A percentile compares a stretch with the other conserved stretches of the same genome.
Conservation (phyloP, 2,329 filamentous ascomycete species). For the Epichloe hybrida region DNA sequence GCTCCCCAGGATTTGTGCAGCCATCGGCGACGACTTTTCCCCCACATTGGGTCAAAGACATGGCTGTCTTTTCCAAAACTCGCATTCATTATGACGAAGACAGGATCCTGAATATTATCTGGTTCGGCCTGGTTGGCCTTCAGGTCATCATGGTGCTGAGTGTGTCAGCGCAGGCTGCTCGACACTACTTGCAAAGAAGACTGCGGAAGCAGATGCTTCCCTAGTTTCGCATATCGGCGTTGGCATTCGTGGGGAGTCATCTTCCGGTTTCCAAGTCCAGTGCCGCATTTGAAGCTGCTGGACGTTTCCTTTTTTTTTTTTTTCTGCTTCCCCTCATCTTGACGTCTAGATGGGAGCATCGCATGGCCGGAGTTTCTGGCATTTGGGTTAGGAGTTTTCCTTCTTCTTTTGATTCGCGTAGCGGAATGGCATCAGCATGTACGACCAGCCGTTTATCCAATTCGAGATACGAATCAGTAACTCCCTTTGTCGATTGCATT, state of each 20-base stretch:
- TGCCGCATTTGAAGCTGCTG: neutral
- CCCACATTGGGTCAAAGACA: constrained; percentile 1
- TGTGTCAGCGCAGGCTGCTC: constrained; percentile 18
- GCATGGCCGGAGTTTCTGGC: neutral
- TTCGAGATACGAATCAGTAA: neutral
- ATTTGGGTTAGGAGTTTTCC: neutral
- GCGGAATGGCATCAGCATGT: neutral
- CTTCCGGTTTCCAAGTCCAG: neutral
- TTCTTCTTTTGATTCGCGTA: neutral
- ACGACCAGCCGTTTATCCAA: neutral
- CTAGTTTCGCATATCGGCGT: neutral
- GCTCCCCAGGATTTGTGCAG: neutral
- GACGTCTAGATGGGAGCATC: neutral
- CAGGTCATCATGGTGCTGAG: constrained; percentile 31
- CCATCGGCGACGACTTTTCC: neutral
- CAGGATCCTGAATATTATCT: constrained; percentile 30
- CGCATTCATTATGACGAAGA: constrained; percentile 18
- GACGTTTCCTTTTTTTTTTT: neutral
- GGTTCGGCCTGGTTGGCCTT: constrained; percentile 32
- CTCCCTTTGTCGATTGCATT: neutral
- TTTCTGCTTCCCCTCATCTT: neutral
- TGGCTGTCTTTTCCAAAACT: constrained; percentile 14
- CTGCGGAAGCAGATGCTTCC: constrained; percentile 5
- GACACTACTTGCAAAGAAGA: constrained; percentile 4
- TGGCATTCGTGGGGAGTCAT: neutral